phyloP scores from a whole-genome alignment of 164 flowering plant species.

The Annona squamosa region DNA sequence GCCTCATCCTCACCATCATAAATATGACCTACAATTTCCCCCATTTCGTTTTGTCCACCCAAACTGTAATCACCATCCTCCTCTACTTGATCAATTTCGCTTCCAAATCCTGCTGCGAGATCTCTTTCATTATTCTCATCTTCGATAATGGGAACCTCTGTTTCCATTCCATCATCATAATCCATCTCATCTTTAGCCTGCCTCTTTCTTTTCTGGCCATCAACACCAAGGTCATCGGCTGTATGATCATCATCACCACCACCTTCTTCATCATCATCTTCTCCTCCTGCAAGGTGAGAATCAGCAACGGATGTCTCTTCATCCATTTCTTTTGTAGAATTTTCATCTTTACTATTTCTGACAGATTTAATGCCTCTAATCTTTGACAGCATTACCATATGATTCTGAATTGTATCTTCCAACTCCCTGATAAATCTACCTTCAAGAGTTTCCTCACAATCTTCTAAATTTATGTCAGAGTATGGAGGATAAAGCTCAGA shows the following conservation, averaged over 20 bases:
- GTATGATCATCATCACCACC: constrained; percentile 29
- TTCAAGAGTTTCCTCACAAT: constrained; percentile 38
- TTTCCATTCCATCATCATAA: constrained; percentile 57
- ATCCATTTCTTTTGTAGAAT: constrained; percentile 28
- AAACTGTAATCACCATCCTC: constrained; percentile 23
- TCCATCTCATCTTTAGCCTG: constrained; percentile 73
- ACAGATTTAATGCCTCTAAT: constrained; percentile 60
- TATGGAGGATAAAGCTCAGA: constrained; percentile 41
- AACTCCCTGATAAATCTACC: constrained; percentile 39
- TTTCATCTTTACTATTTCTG: constrained; percentile 16
- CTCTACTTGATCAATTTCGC: constrained; percentile 27
- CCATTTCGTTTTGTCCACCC: constrained; percentile 19
- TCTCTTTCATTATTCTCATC: constrained; percentile 35
- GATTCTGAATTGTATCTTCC: constrained; percentile 56
- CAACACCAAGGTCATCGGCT: constrained; percentile 57
- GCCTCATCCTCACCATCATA: constrained; percentile 32
- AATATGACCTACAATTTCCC: constrained; percentile 12
- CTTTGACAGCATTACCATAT: constrained; percentile 43
- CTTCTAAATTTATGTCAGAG: constrained; percentile 36
- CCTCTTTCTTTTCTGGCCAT: constrained; percentile 47
- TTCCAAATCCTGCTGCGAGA: constrained; percentile 22
- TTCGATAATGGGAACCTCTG: constrained; percentile 18
- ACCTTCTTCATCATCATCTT: constrained; percentile 27
- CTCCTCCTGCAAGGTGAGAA: constrained; percentile 8
- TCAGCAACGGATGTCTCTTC: constrained; percentile 22